Percentiles rank a stretch among this genome's conserved stretches.
Conservation (phyloP, 257 asterid genomes). For the Plantago major region DNA sequence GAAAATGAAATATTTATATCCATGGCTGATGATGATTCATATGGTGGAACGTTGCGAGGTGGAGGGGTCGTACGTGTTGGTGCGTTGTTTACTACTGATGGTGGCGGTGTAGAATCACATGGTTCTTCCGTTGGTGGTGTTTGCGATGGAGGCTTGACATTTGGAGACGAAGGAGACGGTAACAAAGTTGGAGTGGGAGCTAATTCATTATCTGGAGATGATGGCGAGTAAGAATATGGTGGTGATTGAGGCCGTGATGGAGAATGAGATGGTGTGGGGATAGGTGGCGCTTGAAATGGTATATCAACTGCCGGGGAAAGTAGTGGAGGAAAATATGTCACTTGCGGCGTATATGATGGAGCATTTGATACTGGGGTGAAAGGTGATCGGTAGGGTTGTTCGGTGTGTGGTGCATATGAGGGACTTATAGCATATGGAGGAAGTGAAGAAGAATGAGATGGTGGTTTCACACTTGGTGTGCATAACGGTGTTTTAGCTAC, state of each 20-base stretch:
- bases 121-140: not conserved
- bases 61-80: not conserved
- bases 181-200: not conserved
- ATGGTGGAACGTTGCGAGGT: not conserved
- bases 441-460: not conserved
- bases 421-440: too few species aligned
- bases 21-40: slow-evolving; percentile 22
- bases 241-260: not conserved
- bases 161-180: not conserved
- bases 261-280: not conserved
- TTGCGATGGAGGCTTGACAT: not conserved
- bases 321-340: not conserved
- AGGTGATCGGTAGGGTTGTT: too few species aligned
- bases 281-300: not conserved
- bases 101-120: not conserved
- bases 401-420: too few species aligned
- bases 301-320: not conserved
- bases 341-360: too few species aligned
- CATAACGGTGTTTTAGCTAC: slow-evolving; percentile 6
- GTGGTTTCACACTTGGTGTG: slow-evolving; percentile 9
- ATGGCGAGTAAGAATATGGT: too few species aligned
- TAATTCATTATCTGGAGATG: not conserved
- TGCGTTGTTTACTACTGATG: not conserved
- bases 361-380: too few species aligned
- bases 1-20: slow-evolving; percentile 6